Base-by-base conservation (phyloP, 2,329 filamentous ascomycete species). In the Colletotrichum trifolii region DNA sequence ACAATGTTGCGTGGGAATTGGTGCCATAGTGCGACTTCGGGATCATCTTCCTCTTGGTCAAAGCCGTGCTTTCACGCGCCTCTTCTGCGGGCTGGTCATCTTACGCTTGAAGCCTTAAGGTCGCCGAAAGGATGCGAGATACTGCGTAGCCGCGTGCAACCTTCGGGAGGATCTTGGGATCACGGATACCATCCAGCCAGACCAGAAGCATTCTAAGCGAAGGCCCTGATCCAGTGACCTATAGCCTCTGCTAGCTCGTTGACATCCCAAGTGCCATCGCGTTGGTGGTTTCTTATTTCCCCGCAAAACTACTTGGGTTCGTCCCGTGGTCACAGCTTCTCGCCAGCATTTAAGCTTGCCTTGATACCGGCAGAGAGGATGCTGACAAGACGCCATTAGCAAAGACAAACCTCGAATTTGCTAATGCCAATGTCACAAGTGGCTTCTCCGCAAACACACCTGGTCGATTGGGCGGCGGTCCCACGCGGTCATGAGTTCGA, bases 301-400 rank as follows among this genome's bases (percentile, higher is more conserved):
- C 62, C 62, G 62, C 62, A 65, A 65, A 65, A 62, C 35, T 53
- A 54, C 40, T 62, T 58, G 50, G 59, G 53, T 54, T 50, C 62
- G 47, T 62, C 46, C 52, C 46, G 50, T 62, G 62, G 62, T 36
- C 57, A 65, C 54, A 48, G 54, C 60, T 45, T 43, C 49, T 50
- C 15, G 38, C 57, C 50, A 65, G 62, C 45, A 25, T 48, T 60
- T 38, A 54, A 54, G 42, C 48, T 60, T 47, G 38, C 35, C 57
- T 36, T 52, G 57, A 65, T 56, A 65, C 62, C 62, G 57, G 52
- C 52, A 15, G 50, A 47, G 25, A 56, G 50, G 62, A n/a, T 15
- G 25, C 35, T 61, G 62, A 56, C 62, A 56, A 46, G 62, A 65
- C 57, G 57, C 62, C 52, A 65, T 65, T 39, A 62, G 46, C 50